phyloP scores from a whole-genome alignment of 2,329 filamentous ascomycete genomes.

The Fusarium napiforme region DNA sequence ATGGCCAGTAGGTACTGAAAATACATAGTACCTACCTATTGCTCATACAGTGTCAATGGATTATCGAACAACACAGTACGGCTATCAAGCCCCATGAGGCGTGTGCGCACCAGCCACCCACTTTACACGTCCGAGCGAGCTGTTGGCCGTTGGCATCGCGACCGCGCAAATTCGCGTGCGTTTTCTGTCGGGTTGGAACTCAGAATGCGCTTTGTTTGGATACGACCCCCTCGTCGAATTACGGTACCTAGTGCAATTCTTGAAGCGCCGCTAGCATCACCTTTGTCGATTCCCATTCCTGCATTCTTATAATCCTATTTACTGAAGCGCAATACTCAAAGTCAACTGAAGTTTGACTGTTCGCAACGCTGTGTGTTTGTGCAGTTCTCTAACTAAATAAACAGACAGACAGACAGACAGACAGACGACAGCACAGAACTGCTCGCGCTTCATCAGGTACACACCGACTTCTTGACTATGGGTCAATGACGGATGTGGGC shows the following conservation, averaged over 20 bases:
- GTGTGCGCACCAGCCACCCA: conserved; percentile 41
- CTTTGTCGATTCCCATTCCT: background rate
- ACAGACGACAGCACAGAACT: background rate
- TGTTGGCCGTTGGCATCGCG: conserved; percentile 27
- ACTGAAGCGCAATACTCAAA: background rate
- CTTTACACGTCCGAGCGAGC: conserved; percentile 42
- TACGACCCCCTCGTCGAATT: conserved; percentile 20
- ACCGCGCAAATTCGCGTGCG: conserved; percentile 39
- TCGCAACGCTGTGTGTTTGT: background rate
- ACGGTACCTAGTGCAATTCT: background rate
- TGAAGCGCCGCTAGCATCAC: background rate
- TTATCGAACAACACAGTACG: background rate
- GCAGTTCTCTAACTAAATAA: background rate
- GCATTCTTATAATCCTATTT: background rate
- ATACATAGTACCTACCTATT: background rate
- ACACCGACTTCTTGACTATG: conserved; percentile 45
- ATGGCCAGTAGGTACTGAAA: background rate
- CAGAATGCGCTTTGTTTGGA: conserved; percentile 34
- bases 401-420: background rate
- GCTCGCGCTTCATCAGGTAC: conserved; percentile 9
- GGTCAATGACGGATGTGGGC: conserved; percentile 48
- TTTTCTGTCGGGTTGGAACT: conserved; percentile 25
- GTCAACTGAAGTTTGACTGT: background rate
- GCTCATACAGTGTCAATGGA: conserved; percentile 11
- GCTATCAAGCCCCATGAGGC: conserved; percentile 10